Evolutionary conservation across 192 early-diverging fungal species (phyloP).

Genomic region (Neocallimastix lanati): DNA sequence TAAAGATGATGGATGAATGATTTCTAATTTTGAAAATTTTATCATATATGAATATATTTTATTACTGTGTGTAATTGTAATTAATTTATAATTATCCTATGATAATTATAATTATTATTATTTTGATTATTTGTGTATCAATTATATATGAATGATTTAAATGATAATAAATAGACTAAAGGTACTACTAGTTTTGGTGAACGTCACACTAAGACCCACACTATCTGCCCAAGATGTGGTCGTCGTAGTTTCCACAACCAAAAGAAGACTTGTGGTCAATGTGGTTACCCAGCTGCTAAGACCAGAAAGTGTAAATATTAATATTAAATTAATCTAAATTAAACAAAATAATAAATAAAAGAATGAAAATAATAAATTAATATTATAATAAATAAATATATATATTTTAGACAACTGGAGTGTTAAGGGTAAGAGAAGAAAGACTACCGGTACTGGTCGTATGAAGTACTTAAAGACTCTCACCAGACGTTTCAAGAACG

Average conservation of each 20-base stretch:
- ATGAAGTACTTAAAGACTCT: conserved; percentile 91
- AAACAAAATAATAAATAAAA: too few relatives aligned
- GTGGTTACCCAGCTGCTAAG: conserved; percentile 97
- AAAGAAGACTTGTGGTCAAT: conserved; percentile 99
- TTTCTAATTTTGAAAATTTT: too few relatives aligned
- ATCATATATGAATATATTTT: too few relatives aligned
- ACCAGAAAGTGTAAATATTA: conserved; percentile 64
- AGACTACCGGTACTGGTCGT: conserved; percentile 98
- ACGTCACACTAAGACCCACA: conserved; percentile 99
- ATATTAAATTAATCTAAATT: background rate
- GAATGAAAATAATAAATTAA: too few relatives aligned
- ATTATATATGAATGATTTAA: too few relatives aligned
- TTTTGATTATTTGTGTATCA: too few relatives aligned
- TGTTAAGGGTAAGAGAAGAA: conserved; percentile 90
- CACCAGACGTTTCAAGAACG: conserved; percentile 90
- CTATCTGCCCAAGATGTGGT: conserved; percentile 93
- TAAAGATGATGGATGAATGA: too few relatives aligned
- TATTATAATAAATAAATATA: too few relatives aligned
- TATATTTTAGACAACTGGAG: conserved; percentile 65
- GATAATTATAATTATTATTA: too few relatives aligned
- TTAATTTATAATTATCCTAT: too few relatives aligned
- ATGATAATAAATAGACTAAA: conserved; percentile 60
- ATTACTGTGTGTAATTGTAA: too few relatives aligned
- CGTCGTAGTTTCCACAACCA: conserved; percentile 96
- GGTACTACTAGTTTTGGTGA: conserved; percentile 98